phyloP scores from a whole-genome alignment of 139 green algal species.

The Spirogloea muscicola region DNA sequence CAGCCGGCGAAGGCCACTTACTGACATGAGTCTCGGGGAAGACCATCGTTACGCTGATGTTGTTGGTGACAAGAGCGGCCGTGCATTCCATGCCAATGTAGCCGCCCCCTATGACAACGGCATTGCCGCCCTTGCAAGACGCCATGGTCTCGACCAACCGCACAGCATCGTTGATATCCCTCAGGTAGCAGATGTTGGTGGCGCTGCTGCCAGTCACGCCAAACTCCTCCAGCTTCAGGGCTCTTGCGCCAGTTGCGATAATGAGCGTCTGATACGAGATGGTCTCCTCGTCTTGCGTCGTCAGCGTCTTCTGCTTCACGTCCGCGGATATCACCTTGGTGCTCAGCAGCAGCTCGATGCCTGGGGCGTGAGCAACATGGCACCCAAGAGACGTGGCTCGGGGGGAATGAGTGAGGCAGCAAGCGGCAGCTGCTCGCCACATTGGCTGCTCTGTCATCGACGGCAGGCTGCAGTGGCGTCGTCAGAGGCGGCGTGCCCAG shows the following conservation, averaged over 20 bases:
- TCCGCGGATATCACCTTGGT: slow-evolving; percentile 59
- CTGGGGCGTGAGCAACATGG: no score
- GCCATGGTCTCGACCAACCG: slow-evolving; percentile 62
- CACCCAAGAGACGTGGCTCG: no score
- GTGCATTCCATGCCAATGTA: slow-evolving; percentile 85
- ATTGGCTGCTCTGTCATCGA: neutral
- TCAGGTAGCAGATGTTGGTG: slow-evolving; percentile 71
- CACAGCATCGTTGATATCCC: slow-evolving; percentile 77
- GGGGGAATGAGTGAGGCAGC: no score
- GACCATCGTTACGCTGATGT: slow-evolving; percentile 76
- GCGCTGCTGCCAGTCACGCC: slow-evolving; percentile 68
- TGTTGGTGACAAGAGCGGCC: slow-evolving; percentile 62
- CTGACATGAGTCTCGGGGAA: slow-evolving; percentile 69
- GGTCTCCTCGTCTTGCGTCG: slow-evolving; percentile 54
- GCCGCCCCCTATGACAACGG: slow-evolving; percentile 72
- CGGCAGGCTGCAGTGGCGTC: no score
- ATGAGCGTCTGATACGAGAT: slow-evolving; percentile 81
- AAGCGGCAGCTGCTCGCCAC: neutral
- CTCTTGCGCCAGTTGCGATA: slow-evolving; percentile 67
- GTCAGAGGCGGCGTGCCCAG: no score
- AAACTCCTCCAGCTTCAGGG: slow-evolving; percentile 69
- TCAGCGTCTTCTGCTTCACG: slow-evolving; percentile 61
- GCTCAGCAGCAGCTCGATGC: slow-evolving; percentile 66
- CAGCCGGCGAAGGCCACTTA: slow-evolving; percentile 25
- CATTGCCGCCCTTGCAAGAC: slow-evolving; percentile 2